Evolutionary conservation across 1,284 basidiomycete genomes (phyloP), one percentile per base, ranked within the genome.

Genomic region (Puccinia coronata): DNA sequence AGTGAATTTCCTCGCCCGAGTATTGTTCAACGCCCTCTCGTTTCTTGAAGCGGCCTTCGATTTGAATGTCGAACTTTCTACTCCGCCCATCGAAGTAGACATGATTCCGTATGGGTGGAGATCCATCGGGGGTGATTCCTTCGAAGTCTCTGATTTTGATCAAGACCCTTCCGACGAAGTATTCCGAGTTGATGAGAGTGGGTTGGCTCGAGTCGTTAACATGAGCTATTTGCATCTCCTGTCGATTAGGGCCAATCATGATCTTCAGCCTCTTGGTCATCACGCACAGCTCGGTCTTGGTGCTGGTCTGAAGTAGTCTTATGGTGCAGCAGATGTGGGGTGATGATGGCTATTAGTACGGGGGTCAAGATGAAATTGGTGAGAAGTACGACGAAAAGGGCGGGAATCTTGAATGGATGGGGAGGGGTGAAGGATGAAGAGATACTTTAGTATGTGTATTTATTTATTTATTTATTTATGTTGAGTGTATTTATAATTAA

Each of bases 21-120:
- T 85, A 85, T 4, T 83, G 83, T 65, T 57, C 47, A 36, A 82
- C 82, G 14, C 83, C 84, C 0, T 75, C 55, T 14, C 84, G 65
- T 9, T 39, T 55, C 72, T 87, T 87, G 84, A 87, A 88, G 16
- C 86, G 83, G 6, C 87, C 87, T 77, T 88, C 87, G 82, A 88
- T 87, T 79, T 87, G 84, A 75, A 88, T 87, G 76, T 85, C 86
- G 71, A 87, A 88, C 71, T 85, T 85, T 61, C 87, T 82, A 1
- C 84, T 84, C 20, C 87, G 83, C 9, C 86, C 86, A n/a, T 83
- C 76, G 59, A 84, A 85, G 82, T 84, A 85, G 1, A 70, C 49
- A 18, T 83, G 80, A 41, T 84, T 80, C 20, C 49, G 79, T 14
- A 82, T 84, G 20, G 84, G 83, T n/a, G 4, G 81, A 77, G 65